phyloP scores from a whole-genome alignment of 2,329 filamentous ascomycete species.

The Scedosporium boydii region DNA sequence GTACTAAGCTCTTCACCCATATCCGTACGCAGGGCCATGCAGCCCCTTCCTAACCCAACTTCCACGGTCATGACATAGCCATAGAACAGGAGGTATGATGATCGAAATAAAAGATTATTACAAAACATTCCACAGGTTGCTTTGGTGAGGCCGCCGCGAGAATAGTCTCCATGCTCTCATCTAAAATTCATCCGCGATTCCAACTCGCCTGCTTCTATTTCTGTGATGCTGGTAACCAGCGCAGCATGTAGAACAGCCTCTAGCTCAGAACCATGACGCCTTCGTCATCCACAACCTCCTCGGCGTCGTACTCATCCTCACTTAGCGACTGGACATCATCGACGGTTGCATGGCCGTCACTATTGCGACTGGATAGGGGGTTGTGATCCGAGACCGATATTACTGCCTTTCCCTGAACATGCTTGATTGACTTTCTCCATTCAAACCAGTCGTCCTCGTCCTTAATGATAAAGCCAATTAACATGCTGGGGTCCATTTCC shows the following conservation, averaged over 20 bases:
- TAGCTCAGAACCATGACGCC: background rate
- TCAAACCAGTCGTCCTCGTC: constrained; percentile 74
- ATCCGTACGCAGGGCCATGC: constrained; percentile 59
- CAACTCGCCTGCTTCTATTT: background rate
- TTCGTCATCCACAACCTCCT: background rate
- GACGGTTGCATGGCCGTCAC: constrained; percentile 40
- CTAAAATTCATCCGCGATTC: too few relatives aligned
- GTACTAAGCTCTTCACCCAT: constrained; percentile 65
- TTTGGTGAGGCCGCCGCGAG: too few relatives aligned
- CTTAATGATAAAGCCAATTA: constrained; percentile 83
- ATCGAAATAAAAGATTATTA: too few relatives aligned
- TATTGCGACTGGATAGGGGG: constrained; percentile 40
- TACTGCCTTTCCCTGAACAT: constrained; percentile 72
- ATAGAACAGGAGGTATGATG: too few relatives aligned
- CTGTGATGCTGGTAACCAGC: background rate
- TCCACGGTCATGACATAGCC: too few relatives aligned
- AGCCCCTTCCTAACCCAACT: constrained; percentile 22
- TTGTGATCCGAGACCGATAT: constrained; percentile 73
- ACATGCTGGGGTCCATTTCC: constrained; percentile 97
- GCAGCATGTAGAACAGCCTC: background rate
- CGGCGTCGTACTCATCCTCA: constrained; percentile 41
- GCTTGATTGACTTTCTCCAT: constrained; percentile 69
- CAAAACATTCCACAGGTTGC: too few relatives aligned
- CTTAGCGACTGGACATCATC: constrained; percentile 88
- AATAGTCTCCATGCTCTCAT: too few relatives aligned